Percentiles rank a stretch among this genome's conserved stretches.
Evolutionary conservation across 129 eudicot genomes (phyloP).

Genomic region (Centella asiatica): DNA sequence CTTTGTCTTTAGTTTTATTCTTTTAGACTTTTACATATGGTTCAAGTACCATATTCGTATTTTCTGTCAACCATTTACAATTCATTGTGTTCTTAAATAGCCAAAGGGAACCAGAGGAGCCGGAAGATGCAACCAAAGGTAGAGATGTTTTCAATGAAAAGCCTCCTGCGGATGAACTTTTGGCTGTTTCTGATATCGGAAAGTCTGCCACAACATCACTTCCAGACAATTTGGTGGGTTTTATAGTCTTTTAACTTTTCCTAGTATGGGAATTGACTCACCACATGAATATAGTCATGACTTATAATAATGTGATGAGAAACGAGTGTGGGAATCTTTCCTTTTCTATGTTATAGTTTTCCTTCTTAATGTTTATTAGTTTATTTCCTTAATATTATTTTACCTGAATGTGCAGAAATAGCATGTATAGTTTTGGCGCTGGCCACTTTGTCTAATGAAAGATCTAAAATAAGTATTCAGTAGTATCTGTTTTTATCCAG

Average conservation of each 20-base stretch:
- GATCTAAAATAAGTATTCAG: no score
- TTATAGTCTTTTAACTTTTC: background rate
- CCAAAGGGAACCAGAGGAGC: slow-evolving; percentile 98
- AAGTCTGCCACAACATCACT: slow-evolving; percentile 79
- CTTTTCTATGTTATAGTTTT: background rate
- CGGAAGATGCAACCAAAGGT: slow-evolving; percentile 96
- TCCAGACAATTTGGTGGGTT: slow-evolving; percentile 91
- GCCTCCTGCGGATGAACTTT: slow-evolving; percentile 94
- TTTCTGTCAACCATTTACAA: slow-evolving; percentile 3
- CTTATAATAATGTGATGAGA: background rate
- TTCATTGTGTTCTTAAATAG: slow-evolving; percentile 28
- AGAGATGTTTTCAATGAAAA: slow-evolving; percentile 95
- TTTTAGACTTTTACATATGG: no score
- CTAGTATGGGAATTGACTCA: background rate
- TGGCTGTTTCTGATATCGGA: slow-evolving; percentile 89
- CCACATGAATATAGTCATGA: background rate
- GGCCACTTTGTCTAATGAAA: background rate
- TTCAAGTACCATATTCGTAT: no score
- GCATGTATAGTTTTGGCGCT: background rate
- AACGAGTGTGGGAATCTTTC: background rate
- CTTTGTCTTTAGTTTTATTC: no score
- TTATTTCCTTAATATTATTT: no score
- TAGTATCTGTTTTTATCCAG: no score
- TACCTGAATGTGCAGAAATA: no score
- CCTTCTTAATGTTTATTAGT: background rate